Evolutionary conservation across 345 rosid species (phyloP).

Genomic region (Acer negundo): DNA sequence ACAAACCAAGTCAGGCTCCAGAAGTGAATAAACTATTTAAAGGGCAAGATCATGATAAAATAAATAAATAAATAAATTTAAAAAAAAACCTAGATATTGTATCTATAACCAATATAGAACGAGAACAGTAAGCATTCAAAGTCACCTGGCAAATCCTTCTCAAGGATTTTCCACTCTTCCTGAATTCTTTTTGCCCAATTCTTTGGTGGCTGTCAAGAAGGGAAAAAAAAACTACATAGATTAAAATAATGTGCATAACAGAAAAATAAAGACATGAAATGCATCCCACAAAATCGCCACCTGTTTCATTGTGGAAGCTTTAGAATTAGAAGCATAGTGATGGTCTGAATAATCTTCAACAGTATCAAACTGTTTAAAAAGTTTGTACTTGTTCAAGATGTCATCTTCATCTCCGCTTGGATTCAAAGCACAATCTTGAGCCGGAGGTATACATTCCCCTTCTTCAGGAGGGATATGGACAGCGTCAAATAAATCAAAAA

Average conservation of each 20-base stretch:
- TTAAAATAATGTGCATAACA: not conserved
- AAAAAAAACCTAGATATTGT: not conserved
- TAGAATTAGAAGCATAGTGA: constrained; percentile 39
- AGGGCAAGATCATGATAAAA: not conserved
- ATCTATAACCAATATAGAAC: not conserved
- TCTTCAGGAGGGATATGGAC: constrained; percentile 34
- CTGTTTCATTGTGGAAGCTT: constrained; percentile 47
- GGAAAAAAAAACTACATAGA: constrained; percentile 7
- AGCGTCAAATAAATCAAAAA: constrained; percentile 17
- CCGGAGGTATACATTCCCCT: constrained; percentile 19
- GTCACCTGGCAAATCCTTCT: constrained; percentile 87
- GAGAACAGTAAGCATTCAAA: constrained; percentile 7
- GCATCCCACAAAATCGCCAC: constrained; percentile 36
- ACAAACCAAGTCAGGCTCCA: not conserved
- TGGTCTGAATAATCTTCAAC: constrained; percentile 78
- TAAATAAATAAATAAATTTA: no score
- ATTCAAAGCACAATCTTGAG: constrained; percentile 28
- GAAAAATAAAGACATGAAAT: constrained; percentile 6
- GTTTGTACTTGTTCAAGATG: constrained; percentile 47
- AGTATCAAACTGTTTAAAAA: constrained; percentile 75
- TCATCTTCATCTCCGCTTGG: constrained; percentile 44
- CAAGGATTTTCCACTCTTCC: constrained; percentile 88
- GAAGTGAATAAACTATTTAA: not conserved
- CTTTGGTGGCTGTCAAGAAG: constrained; percentile 51
- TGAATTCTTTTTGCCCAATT: constrained; percentile 75